phyloP scores from a whole-genome alignment of 805 yeast species.

The Wickerhamiella alocasiicola region DNA sequence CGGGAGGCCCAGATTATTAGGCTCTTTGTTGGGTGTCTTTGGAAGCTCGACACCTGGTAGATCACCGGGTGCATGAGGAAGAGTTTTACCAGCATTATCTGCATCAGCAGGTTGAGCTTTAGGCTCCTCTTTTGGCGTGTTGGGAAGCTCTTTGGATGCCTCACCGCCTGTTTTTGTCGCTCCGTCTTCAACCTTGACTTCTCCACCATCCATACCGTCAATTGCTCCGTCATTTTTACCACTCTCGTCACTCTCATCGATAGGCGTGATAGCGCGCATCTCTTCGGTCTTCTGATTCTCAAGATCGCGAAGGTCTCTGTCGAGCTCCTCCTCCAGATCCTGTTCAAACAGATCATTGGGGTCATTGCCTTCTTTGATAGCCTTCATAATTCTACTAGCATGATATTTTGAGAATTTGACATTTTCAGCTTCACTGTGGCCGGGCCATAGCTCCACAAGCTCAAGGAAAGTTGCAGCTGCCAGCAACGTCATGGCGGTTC shows the following conservation, averaged over 20 bases:
- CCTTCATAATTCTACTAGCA: constrained; percentile 43
- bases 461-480: constrained; percentile 46
- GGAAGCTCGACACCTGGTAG: constrained; percentile 16
- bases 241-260: background rate
- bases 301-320: constrained; percentile 7
- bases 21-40: constrained; percentile 13
- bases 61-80: constrained; percentile 1
- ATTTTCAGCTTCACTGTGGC: constrained; percentile 30
- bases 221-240: background rate
- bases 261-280: background rate
- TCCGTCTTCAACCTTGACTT: background rate
- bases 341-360: constrained; percentile 44
- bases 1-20: constrained; percentile 15
- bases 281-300: background rate
- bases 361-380: constrained; percentile 38
- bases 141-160: background rate
- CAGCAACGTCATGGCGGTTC: constrained; percentile 39
- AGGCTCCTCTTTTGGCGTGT: background rate
- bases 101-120: background rate
- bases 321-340: constrained; percentile 22
- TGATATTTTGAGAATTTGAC: constrained; percentile 52
- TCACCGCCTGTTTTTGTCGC: too few relatives aligned
- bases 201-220: background rate
- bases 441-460: constrained; percentile 32
- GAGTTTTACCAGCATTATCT: background rate